Conservation (phyloP, 1,139 yeast genomes). For the Taphrina confusa region DNA sequence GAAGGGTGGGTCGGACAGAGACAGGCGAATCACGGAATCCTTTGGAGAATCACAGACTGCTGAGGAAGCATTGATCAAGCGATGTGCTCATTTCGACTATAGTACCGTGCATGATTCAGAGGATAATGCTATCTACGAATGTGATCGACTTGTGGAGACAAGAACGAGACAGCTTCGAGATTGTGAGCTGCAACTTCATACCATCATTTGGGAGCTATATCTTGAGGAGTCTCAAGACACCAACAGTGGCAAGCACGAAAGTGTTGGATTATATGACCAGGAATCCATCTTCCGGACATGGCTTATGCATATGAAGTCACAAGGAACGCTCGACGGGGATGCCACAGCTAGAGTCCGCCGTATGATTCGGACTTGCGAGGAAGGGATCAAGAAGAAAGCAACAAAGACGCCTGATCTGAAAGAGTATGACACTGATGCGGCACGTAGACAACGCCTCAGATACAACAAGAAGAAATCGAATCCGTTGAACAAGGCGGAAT, state of each 20-base stretch:
- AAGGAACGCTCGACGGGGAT: conserved; percentile 5
- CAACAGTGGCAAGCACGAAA: not conserved
- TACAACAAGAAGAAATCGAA: conserved; percentile 4
- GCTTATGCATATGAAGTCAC: not conserved
- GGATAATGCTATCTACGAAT: conserved; percentile 29
- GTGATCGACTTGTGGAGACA: conserved; percentile 25
- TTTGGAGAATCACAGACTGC: conserved; percentile 33
- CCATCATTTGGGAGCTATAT: not conserved
- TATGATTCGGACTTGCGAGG: not conserved
- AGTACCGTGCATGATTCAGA: not conserved
- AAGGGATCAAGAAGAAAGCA: not conserved
- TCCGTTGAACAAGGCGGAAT: not conserved
- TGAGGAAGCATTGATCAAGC: conserved; percentile 36
- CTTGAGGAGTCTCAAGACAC: conserved; percentile 6
- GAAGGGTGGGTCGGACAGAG: conserved; percentile 26
- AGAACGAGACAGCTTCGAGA: conserved; percentile 23
- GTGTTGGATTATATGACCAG: not conserved
- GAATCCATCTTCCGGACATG: conserved; percentile 10
- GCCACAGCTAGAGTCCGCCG: conserved; percentile 6
- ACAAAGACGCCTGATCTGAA: not conserved
- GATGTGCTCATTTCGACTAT: conserved; percentile 35
- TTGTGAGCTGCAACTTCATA: conserved; percentile 20
- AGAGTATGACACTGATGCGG: conserved; percentile 9
- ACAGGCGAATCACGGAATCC: conserved; percentile 28
- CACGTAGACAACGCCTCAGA: not conserved